Base-by-base conservation (phyloP, 352 stramenopile species). In the Blastocystis sp. region DNA sequence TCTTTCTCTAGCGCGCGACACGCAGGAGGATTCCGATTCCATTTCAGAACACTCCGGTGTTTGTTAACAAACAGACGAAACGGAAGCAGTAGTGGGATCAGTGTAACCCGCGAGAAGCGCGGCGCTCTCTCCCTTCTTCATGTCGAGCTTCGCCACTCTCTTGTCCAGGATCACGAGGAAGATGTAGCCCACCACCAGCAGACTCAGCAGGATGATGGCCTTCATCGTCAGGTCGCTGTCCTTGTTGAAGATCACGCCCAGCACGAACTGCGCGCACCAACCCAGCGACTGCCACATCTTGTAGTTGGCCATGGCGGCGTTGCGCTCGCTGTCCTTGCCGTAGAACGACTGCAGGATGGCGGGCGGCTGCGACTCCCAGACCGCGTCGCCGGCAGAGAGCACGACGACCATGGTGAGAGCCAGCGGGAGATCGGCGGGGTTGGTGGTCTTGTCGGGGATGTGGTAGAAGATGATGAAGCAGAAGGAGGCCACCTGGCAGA, bases 251-350 rank as follows among this genome's bases (percentile, higher is more conserved):
- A 76, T 41, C 3, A 43, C 78, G 17, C 78, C 78, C 38, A 89
- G 52, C 14, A 45, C 79, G 52, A 89, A 86, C 59, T 89, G 88
- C 41, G 59, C 70, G n/a, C 60, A 67, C 53, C 45, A 78, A 69
- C 88, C 88, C 9, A 89, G 19, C 23, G 41, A 76, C 70, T 89
- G 88, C 88, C 88, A 89, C 88, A 89, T 86, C 52, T 89, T 89
- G 59, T 86, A 88, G 69, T 89, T 89, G 1, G 77, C 82, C 34
- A 81, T 89, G 23, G 88, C 88, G 43, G 78, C 82, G 21, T 89
- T 88, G 40, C 88, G 77, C 14, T 89, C 88, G 28, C 48, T 41
- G 41, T 89, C 88, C 59, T 64, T 17, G 21, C 56, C 60, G 40
- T 86, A 89, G 38, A 87, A 89, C 38, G 78, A 88, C 76, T 89